These are phyloP conservation scores for Fusarium zealandicum DNA, from an alignment of 2,329 filamentous ascomycete species.

Conservation along the genomic window DNA sequence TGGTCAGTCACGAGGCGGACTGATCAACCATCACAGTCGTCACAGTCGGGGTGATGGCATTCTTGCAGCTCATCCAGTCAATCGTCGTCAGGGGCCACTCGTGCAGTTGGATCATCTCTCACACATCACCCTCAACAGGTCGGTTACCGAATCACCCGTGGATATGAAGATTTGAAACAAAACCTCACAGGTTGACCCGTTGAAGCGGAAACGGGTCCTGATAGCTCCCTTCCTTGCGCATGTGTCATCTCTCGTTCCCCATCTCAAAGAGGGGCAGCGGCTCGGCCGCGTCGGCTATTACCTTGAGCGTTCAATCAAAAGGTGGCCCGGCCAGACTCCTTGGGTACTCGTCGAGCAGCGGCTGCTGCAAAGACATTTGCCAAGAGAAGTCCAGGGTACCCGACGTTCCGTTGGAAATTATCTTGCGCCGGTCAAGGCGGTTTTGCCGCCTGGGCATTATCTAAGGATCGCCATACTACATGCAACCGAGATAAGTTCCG, in stretches of 20 bases:
- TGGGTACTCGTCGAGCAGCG: not conserved
- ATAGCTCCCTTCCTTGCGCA: slow-evolving; percentile 6
- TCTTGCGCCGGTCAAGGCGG: slow-evolving; percentile 1
- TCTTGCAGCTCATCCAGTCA: slow-evolving; percentile 9
- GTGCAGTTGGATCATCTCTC: too few relatives aligned
- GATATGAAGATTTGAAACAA: slow-evolving; percentile 2
- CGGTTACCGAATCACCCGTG: too few relatives aligned
- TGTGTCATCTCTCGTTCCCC: slow-evolving; percentile 10
- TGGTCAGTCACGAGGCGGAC: slow-evolving; percentile 14
- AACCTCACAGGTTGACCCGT: slow-evolving; percentile 14
- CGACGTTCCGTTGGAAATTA: slow-evolving; percentile 19
- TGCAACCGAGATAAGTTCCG: slow-evolving; percentile 23
- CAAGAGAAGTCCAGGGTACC: slow-evolving; percentile 1
- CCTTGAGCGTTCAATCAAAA: slow-evolving; percentile 16
- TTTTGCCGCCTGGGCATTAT: not conserved
- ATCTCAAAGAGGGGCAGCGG: slow-evolving; percentile 20
- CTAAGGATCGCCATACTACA: slow-evolving; percentile 3
- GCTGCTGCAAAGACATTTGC: not conserved
- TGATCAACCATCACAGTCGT: slow-evolving; percentile 7
- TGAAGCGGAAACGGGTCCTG: slow-evolving; percentile 9
- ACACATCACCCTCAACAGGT: not conserved
- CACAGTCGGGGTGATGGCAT: slow-evolving; percentile 8
- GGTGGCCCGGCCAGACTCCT: slow-evolving; percentile 16
- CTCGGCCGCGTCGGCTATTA: slow-evolving; percentile 24
- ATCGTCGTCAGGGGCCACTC: too few relatives aligned